Base-by-base conservation (phyloP, 345 rosid genomes). In the Ailanthus altissimus region DNA sequence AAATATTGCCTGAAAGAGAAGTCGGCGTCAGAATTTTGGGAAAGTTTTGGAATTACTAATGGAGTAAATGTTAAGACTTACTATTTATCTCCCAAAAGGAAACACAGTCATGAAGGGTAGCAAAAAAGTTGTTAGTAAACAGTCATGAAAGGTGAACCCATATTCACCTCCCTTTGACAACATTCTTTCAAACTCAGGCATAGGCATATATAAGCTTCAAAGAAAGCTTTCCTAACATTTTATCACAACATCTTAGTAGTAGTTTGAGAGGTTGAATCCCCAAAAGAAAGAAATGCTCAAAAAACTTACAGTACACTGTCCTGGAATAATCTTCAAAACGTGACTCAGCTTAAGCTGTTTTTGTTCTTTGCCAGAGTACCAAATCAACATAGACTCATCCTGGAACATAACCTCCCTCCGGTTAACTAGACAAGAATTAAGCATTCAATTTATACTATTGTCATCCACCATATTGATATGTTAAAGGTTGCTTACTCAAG, bases 251-350 rank as follows among this genome's bases (percentile, higher is more conserved):
- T 54, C 60, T 58, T 20, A 3, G 43, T 51, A 23, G 42, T 38
- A 32, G 21, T 56, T 51, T 50, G 50, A 38, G 54, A 12, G 71
- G n/a, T 63, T 62, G 14, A 18, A 32, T 26, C n/a, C 40, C 23
- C 58, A 13, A 42, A 18, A 45, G 42, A 56, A 45, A 59, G 73
- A 76, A 43, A 42, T 42, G 13, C 16, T 50, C 15, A 16, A 72
- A 32, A 71, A 84, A 89, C 97, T 92, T 83, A 96, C 99, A 25
- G 99, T 96, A 43, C 98, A 94, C 75, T 96, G 98, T 82, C 99
- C 97, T 10, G 98, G 92, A 74, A 91, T 88, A 79, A 96, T 93
- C 82, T 81, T 90, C 32, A 80, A 86, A 61, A 91, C 92, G 68
- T 91, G 92, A 80, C 84, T 84, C 53, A 96, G 85, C 76, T 85